Base-by-base conservation (phyloP, 495 filamentous ascomycete genomes). In the Hyaloscypha hepaticicola region DNA sequence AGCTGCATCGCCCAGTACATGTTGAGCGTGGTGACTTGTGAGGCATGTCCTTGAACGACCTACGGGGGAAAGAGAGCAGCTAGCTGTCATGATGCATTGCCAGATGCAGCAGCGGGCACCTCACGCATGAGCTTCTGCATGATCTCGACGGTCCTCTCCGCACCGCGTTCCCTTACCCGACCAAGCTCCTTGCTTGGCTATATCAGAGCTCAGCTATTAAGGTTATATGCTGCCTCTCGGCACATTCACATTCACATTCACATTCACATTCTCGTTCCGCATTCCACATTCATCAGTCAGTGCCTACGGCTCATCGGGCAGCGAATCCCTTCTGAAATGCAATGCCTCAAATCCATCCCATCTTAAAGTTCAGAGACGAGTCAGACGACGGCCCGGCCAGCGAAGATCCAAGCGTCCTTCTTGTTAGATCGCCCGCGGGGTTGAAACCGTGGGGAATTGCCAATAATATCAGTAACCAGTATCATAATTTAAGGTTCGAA, bases 81-180 rank as follows among this genome's bases (percentile, higher is more conserved):
- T 5, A 53, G 26, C 50, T 53, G 50, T 53, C 50, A 53, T 53
- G 50, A 53, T 53, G 50, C 50, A 53, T 53, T 14, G 50, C 50
- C 8, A 53, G 26, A 24, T 53, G 22, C 26, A 53, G 21, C 8
- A 0, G 16, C 48, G 12, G 1, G 38, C 38, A 8, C 38, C 6
- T 4, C 38, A 45, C 38, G 38, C 38, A 45, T 45, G 38, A 45
- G 19, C 38, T 4, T 45, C 38, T 45, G 38, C 38, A 45, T 45
- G 8, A 41, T 41, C 38, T 45, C 38, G 38, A 45, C 14, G 38
- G 38, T 3, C 38, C 38, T 16, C 38, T 45, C 38, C 38, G 38
- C 38, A 14, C 38, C 6, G 38, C 38, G 38, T 45, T 45, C 5
- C 38, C 19, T 45, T 19, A 0, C 38, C 11, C 12, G 7, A 4